Conservation (phyloP, 2,329 filamentous ascomycete genomes). For the Xylaria sp. region DNA sequence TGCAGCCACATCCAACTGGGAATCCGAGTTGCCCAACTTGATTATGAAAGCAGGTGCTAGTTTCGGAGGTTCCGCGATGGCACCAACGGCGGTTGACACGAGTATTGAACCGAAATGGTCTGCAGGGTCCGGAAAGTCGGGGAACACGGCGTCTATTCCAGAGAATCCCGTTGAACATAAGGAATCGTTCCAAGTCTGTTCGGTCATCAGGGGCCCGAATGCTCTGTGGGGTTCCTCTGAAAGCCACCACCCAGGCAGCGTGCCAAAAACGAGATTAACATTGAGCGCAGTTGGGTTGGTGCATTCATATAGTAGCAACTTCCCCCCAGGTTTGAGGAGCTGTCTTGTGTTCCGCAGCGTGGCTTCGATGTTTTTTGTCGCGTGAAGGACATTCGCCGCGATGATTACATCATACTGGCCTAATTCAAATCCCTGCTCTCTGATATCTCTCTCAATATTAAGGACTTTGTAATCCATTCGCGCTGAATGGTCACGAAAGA, state of each 20-base stretch:
- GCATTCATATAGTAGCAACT: constrained; percentile 36
- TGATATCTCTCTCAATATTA: constrained; percentile 47
- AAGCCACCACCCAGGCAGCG: constrained; percentile 54
- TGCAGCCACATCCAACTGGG: constrained; percentile 19
- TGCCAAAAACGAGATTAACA: constrained; percentile 47
- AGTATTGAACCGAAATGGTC: constrained; percentile 41
- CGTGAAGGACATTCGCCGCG: constrained; percentile 46
- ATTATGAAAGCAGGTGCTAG: constrained; percentile 30
- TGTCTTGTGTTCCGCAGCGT: constrained; percentile 39
- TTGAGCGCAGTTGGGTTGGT: constrained; percentile 33
- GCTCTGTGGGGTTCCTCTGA: constrained; percentile 45
- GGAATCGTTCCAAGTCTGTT: constrained; percentile 40
- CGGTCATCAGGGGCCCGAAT: constrained; percentile 44
- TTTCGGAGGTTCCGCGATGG: constrained; percentile 1
- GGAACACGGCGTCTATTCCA: constrained; percentile 43
- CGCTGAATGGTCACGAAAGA: constrained; percentile 40
- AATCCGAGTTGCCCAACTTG: constrained; percentile 23
- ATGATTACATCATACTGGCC: constrained; percentile 48
- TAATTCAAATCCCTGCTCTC: constrained; percentile 48
- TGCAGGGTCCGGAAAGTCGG: constrained; percentile 34
- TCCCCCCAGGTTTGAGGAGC: constrained; percentile 42
- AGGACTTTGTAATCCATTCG: constrained; percentile 47
- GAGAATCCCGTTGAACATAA: constrained; percentile 36
- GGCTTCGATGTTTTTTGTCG: constrained; percentile 36
- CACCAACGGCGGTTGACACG: constrained; percentile 40